phyloP scores from a whole-genome alignment of 345 rosid species.

The Ailanthus altissimus region DNA sequence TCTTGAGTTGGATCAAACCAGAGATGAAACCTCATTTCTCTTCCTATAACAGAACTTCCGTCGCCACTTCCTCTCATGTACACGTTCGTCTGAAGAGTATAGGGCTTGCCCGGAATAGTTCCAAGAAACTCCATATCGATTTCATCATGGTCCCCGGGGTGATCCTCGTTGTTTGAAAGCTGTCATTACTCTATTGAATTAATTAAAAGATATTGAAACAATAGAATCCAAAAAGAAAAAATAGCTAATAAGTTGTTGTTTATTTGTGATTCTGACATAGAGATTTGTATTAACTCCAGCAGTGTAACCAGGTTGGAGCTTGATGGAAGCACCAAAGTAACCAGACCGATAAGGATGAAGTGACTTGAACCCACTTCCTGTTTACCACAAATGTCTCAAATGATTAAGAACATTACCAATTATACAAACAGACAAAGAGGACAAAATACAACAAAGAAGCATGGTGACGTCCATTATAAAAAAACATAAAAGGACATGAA shows the following conservation, averaged over 20 bases:
- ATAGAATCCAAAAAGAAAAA: background rate
- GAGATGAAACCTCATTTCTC: slow-evolving; percentile 75
- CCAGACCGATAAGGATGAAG: slow-evolving; percentile 62
- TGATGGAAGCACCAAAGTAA: slow-evolving; percentile 79
- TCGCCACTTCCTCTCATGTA: slow-evolving; percentile 92
- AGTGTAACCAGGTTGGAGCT: slow-evolving; percentile 88
- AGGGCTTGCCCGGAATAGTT: slow-evolving; percentile 67
- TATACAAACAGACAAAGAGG: background rate
- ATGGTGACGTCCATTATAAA: no score
- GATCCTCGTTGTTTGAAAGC: slow-evolving; percentile 88
- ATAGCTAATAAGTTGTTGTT: background rate
- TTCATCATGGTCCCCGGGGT: slow-evolving; percentile 77
- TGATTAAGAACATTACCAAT: background rate
- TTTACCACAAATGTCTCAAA: slow-evolving; percentile 14
- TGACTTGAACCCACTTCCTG: slow-evolving; percentile 97
- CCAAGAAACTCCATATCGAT: slow-evolving; percentile 91
- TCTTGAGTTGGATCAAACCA: slow-evolving; percentile 94
- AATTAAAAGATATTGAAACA: no score
- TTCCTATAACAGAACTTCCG: slow-evolving; percentile 56
- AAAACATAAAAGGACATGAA: background rate
- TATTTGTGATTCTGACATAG: slow-evolving; percentile 45
- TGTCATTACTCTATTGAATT: slow-evolving; percentile 23
- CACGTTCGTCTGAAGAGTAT: slow-evolving; percentile 87
- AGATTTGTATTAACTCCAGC: slow-evolving; percentile 91
- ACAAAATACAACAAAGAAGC: no score